Conservation (phyloP, 2,329 filamentous ascomycete genomes). For the Colletotrichum incanum region DNA sequence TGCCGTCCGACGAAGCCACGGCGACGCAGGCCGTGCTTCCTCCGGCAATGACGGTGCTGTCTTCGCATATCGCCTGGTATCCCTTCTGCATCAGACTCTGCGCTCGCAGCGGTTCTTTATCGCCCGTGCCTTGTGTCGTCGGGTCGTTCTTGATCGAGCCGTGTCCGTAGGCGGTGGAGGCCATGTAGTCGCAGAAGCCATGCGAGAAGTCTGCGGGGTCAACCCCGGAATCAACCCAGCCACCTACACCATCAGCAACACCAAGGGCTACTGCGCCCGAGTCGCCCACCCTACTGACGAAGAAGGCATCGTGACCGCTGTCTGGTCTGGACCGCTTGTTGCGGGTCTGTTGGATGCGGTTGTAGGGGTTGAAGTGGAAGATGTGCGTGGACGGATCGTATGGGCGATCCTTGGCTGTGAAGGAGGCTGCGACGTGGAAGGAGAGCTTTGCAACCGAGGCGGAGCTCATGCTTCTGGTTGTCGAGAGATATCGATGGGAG, state of each 20-base stretch:
- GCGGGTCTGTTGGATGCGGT: conserved; percentile 68
- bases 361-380: conserved; percentile 80
- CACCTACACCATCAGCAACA: conserved; percentile 94
- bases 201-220: conserved; percentile 97
- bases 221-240: conserved; percentile 93
- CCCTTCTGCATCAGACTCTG: conserved; percentile 80
- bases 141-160: conserved; percentile 51
- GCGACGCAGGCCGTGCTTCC: conserved; percentile 95
- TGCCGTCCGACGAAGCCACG: conserved; percentile 80
- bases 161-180: conserved; percentile 77
- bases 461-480: conserved; percentile 35
- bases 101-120: conserved; percentile 43
- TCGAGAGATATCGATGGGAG: conserved; percentile 18
- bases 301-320: conserved; percentile 97
- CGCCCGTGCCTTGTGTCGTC: conserved; percentile 27
- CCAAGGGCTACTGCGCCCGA: conserved; percentile 84
- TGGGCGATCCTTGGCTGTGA: conserved; percentile 79
- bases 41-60: conserved; percentile 82
- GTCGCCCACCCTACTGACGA: conserved; percentile 85
- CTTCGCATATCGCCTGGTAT: conserved; percentile 85
- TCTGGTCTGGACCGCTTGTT: conserved; percentile 77
- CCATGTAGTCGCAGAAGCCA: conserved; percentile 94
- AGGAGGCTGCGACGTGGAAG: conserved; percentile 82
- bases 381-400: conserved; percentile 80
- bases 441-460: conserved; percentile 60